Conservation (phyloP, 176 grass and related monocot species). For the Aegilops speltoides region DNA sequence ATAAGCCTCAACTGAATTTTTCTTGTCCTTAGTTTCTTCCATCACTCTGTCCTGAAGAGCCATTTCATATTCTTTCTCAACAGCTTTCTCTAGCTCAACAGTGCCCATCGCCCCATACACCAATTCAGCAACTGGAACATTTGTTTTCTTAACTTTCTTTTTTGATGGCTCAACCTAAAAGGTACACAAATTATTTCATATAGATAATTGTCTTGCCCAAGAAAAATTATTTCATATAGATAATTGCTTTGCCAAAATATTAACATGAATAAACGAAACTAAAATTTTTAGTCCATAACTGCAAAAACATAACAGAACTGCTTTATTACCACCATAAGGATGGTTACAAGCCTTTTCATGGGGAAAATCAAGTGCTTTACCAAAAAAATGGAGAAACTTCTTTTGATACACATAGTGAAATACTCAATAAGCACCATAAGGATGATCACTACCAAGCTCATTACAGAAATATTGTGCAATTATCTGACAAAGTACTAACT, state of each 20-base stretch:
- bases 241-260: background rate
- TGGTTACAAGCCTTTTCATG: background rate
- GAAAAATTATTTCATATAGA: background rate
- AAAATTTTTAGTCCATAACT: background rate
- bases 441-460: background rate
- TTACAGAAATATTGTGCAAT: background rate
- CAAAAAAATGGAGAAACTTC: background rate
- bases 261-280: background rate
- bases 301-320: background rate
- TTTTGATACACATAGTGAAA: background rate
- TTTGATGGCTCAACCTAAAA: conserved; percentile 63
- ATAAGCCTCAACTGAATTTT: conserved; percentile 96
- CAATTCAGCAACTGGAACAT: conserved; percentile 61
- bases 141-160: conserved; percentile 94
- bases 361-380: background rate
- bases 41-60: conserved; percentile 95
- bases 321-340: background rate
- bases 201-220: background rate
- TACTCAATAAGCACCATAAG: background rate
- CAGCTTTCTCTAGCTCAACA: conserved; percentile 72
- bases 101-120: conserved; percentile 69
- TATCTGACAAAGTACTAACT: background rate
- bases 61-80: conserved; percentile 96
- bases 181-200: background rate
- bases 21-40: conserved; percentile 99